phyloP scores from a whole-genome alignment of 2,329 filamentous ascomycete genomes.

The Sclerotinia borealis region DNA sequence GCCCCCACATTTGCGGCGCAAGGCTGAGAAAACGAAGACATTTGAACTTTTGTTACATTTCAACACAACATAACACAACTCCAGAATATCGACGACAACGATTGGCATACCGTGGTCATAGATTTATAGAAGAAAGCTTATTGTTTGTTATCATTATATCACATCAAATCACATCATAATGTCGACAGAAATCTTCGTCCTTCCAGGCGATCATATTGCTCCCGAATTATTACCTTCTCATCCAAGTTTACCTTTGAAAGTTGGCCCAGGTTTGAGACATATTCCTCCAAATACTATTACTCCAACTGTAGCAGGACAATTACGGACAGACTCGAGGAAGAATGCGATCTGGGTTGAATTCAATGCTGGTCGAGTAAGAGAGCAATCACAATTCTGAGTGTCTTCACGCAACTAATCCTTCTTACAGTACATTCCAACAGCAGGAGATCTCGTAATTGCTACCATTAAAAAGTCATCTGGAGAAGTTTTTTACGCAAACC shows the following conservation, averaged over 20 bases:
- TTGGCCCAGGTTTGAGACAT: slow-evolving; percentile 79
- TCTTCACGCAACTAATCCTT: slow-evolving; percentile 1
- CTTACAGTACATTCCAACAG: slow-evolving; percentile 66
- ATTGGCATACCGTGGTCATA: not conserved
- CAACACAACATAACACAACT: not conserved
- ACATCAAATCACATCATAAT: slow-evolving; percentile 14
- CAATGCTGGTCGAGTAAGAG: slow-evolving; percentile 59
- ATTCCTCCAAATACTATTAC: slow-evolving; percentile 70
- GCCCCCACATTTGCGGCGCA: slow-evolving; percentile 15
- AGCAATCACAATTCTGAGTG: not conserved
- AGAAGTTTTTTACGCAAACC: slow-evolving; percentile 74
- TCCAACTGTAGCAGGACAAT: slow-evolving; percentile 59
- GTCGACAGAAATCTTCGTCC: slow-evolving; percentile 53
- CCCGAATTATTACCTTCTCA: slow-evolving; percentile 59
- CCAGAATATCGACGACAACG: not conserved
- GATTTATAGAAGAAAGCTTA: not conserved
- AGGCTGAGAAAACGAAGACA: slow-evolving; percentile 27
- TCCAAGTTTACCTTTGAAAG: slow-evolving; percentile 63
- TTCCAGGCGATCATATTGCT: slow-evolving; percentile 76
- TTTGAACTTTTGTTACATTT: not conserved
- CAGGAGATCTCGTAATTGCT: slow-evolving; percentile 84
- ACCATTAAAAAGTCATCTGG: slow-evolving; percentile 69
- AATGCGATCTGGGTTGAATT: slow-evolving; percentile 74
- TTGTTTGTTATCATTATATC: not conserved
- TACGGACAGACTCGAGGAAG: slow-evolving; percentile 64